Evolutionary conservation across 2,329 filamentous ascomycete species (phyloP), one percentile per base, ranked within the genome.

Genomic region (Cladophialophora bantiana): DNA sequence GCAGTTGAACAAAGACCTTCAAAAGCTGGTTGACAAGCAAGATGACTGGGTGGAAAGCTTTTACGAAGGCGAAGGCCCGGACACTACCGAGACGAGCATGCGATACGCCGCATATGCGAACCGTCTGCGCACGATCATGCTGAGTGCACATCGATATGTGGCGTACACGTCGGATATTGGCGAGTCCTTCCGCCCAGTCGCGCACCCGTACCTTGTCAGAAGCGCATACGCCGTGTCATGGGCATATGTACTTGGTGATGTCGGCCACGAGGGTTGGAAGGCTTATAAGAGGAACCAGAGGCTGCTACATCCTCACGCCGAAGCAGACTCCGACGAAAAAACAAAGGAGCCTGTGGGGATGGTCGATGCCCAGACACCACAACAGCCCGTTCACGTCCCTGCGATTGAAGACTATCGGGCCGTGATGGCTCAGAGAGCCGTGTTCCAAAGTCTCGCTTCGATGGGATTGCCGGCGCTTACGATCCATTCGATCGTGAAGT

Each of bases 151-250:
- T 75, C 90, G 95, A 75, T 99, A 99, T 76, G 93, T 99, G 57
- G 95, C 95, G 64, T 99, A 99, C 78, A 98, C 95, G 0, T 94
- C 90, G 20, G 94, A 98, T 75, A 94, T 99, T 70, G 95, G 95
- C 77, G 95, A 99, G 79, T 96, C 92, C 0, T 99, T 99, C 80
- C 88, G 95, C 1, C 95, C 95, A 0, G 86, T 99, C 45, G 94
- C 94, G 3, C 94, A 97, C 76, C 94, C 93, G 0, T 89, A 85
- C 74, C 81, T 96, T 2, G 90, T 99, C 10, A 87, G 90, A 66
- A 83, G 87, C 56, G 95, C 95, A 5, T 99, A 99, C 76, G 94
- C 88, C 57, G 83, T 99, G 50, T 96, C 92, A 1, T 98, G 95
- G 95, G 84, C 91, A 10, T 99, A 99, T 75, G 86, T 99, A 26